Percentiles rank a stretch among this genome's conserved stretches.
Conservation (phyloP, 805 yeast genomes). For the Danielia oregonensis region DNA sequence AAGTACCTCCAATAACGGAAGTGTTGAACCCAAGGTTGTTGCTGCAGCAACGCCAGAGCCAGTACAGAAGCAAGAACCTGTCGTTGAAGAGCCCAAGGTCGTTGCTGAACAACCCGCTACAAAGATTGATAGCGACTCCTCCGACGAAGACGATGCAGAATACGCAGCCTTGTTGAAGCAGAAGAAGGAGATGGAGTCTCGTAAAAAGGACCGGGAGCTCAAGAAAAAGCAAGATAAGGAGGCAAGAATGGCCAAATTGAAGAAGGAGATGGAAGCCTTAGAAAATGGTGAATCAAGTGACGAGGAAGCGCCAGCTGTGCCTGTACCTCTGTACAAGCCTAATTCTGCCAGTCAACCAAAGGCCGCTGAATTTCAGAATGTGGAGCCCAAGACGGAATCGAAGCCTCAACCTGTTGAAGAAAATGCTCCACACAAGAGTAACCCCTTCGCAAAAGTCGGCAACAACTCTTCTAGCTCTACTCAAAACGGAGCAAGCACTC, state of each 20-base stretch:
- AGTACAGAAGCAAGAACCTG: slow-evolving; percentile 8
- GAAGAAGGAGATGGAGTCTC: slow-evolving; percentile 41
- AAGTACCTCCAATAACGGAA: not conserved
- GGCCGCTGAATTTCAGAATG: not conserved
- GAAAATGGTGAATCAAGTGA: slow-evolving; percentile 27
- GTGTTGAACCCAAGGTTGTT: not conserved
- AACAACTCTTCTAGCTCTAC: slow-evolving; percentile 1
- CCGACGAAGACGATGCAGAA: slow-evolving; percentile 43
- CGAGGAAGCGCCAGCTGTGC: slow-evolving; percentile 16
- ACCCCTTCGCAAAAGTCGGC: slow-evolving; percentile 45
- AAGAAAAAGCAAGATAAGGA: slow-evolving; percentile 58
- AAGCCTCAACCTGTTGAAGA: slow-evolving; percentile 11
- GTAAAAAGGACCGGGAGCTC: slow-evolving; percentile 39
- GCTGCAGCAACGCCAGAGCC: slow-evolving; percentile 1
- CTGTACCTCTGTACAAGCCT: slow-evolving; percentile 11
- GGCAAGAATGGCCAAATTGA: slow-evolving; percentile 54
- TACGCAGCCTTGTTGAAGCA: slow-evolving; percentile 47
- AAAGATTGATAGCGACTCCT: slow-evolving; percentile 20
- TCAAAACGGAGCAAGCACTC: slow-evolving; percentile 4
- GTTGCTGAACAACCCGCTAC: slow-evolving; percentile 6
- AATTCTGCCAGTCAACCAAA: slow-evolving; percentile 3
- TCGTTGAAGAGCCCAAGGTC: slow-evolving; percentile 1
- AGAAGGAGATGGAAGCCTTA: slow-evolving; percentile 55
- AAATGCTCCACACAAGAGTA: slow-evolving; percentile 23
- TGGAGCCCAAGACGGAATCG: not conserved